phyloP scores from a whole-genome alignment of 805 yeast genomes.

The Candida caryicola region DNA sequence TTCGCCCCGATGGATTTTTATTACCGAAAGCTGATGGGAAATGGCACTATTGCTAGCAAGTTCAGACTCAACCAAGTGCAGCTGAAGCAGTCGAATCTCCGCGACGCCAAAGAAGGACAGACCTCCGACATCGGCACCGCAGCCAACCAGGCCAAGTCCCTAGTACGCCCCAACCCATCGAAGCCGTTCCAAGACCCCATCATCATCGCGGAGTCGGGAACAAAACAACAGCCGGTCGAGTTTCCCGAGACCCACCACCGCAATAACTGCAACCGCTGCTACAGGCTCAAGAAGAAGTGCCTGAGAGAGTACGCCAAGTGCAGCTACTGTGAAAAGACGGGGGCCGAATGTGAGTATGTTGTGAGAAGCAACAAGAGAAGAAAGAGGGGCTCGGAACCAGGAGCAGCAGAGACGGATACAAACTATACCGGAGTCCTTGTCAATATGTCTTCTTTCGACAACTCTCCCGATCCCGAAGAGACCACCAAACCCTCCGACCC shows the following conservation, averaged over 20 bases:
- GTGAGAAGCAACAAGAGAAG: conserved; percentile 28
- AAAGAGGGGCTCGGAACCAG: conserved; percentile 7
- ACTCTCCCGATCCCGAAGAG: not conserved
- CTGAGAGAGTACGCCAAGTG: conserved; percentile 38
- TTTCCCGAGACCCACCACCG: conserved; percentile 28
- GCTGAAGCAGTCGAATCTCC: conserved; percentile 19
- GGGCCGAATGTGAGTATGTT: conserved; percentile 37
- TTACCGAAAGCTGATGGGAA: conserved; percentile 38
- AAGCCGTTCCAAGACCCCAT: not conserved
- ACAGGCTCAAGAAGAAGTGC: conserved; percentile 42
- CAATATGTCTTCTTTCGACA: conserved; percentile 1
- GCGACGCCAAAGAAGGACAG: conserved; percentile 3
- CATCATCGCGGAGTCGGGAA: conserved; percentile 3
- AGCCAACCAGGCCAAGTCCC: not conserved
- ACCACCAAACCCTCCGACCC: not conserved
- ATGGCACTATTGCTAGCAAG: conserved; percentile 37
- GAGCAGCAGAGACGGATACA: not conserved
- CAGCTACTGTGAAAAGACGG: conserved; percentile 33
- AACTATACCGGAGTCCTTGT: no score
- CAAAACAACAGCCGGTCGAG: conserved; percentile 7
- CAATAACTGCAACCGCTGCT: conserved; percentile 39
- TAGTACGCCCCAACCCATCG: not conserved
- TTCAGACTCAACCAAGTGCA: conserved; percentile 24
- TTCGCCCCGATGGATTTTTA: conserved; percentile 33
- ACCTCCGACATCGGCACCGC: not conserved